Base-by-base conservation (phyloP, 805 yeast genomes). In the Cyberlindnera misumaiensis region DNA sequence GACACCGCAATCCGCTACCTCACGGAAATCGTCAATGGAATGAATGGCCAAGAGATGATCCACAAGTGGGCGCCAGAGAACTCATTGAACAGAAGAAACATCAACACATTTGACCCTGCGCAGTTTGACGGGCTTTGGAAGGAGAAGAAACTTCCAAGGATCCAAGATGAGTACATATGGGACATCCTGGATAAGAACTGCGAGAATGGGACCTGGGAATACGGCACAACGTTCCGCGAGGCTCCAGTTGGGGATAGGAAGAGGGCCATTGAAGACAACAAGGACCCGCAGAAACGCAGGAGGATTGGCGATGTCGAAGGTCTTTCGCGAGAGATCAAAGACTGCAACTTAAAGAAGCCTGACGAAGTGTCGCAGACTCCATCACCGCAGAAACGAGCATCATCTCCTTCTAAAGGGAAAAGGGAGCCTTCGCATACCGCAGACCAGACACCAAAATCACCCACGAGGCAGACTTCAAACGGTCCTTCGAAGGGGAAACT, bases 51-150 rank as follows among this genome's bases (percentile, higher is more conserved):
- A 12, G 48, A 43, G 20, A 36, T 51, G 1, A 39, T 62, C 5
- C 32, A 46, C 1, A 55, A 49, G 42, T 60, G 64, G 64, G 64
- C 62, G 9, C 65, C 37, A 20, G 32, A 64, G 6, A 56, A 55
- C 8, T 62, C 65, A 1, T 18, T 43, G 4, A 61, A 63, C 44
- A 38, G 48, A 6, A 41, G 46, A 20, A 37, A 43, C 1, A 35
- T 59, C 12, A 40, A 44, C 14, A 36, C 40, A 12, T 60, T 55
- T 30, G 43, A 52, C 10, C 27, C 28, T 3, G 10, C 17, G 5
- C 30, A 20, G 5, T 50, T 45, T 34, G 51, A 49, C 26, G n/a
- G 14, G 0, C 35, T 38, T 5, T 54, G 57, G 57, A 49, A 37
- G 32, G 26, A 31, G 9, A 42, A 39, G 18, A 42, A 27, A 18